Percentiles rank a stretch among this genome's conserved stretches.
phyloP scores from a whole-genome alignment of 202 grass and related monocot genomes.

The Carex arenaria region DNA sequence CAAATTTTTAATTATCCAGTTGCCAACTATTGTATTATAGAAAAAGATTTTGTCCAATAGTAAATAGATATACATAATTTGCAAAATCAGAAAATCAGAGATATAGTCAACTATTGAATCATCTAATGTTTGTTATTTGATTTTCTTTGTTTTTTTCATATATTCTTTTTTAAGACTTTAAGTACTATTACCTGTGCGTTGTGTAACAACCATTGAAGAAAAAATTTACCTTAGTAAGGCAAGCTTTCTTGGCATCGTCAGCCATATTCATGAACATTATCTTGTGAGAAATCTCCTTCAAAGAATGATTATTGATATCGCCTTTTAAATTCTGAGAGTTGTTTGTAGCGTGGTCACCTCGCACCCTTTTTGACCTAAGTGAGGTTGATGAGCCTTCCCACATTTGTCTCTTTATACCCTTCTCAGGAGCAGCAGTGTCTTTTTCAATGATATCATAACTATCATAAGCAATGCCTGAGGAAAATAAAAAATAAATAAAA shows the following conservation, averaged over 20 bases:
- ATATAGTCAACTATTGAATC: too few species aligned
- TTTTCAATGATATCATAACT: slow-evolving; percentile 17
- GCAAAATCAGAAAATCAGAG: neutral
- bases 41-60: neutral
- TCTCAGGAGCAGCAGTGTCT: slow-evolving; percentile 26
- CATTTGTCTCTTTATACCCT: slow-evolving; percentile 50
- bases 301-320: slow-evolving; percentile 9
- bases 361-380: slow-evolving; percentile 78
- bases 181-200: neutral
- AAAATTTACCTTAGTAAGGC: slow-evolving; percentile 57
- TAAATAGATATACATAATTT: neutral
- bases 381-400: slow-evolving; percentile 64
- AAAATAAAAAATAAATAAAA: neutral
- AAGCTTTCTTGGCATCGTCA: slow-evolving; percentile 65
- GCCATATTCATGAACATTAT: slow-evolving; percentile 95
- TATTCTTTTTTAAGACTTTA: neutral
- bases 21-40: neutral
- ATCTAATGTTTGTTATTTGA: neutral
- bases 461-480: slow-evolving; percentile 49
- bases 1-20: neutral
- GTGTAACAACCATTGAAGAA: neutral
- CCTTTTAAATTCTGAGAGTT: slow-evolving; percentile 32
- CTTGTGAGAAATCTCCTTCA: slow-evolving; percentile 26
- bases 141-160: neutral
- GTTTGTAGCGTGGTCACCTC: slow-evolving; percentile 29